Evolutionary conservation across 176 grass and related monocot genomes (phyloP), one percentile per base, ranked within the genome.

Genomic region (Oryza brachyantha): DNA sequence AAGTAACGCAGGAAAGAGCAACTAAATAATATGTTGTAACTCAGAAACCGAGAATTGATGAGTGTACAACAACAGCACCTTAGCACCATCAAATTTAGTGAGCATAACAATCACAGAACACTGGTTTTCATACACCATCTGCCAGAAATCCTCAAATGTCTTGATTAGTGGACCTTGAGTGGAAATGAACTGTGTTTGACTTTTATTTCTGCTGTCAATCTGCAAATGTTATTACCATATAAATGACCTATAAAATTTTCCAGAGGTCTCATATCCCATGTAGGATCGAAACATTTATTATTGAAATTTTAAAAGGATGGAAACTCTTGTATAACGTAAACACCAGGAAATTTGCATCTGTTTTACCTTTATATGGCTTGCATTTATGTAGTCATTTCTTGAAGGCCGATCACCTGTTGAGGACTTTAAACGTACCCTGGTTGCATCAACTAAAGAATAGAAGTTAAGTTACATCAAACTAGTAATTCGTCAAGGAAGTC

Each of bases 51-150:
- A 57, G 52, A 10, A 10, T 52, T 52, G 32, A 66, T 3, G 11
- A 71, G 24, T 29, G 24, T 72, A 64, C 29, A 58, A 71, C 3
- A 37, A 62, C 61, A 78, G 71, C 63, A 98, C 96, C 96, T 89
- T 93, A 34, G 9, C 10, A 64, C 29, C 80, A 70, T 99, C 96
- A 76, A 93, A 81, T 38, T 86, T 87, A 41, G 96, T 87, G 52
- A 95, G 62, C 96, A 99, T 99, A 73, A 99, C 92, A 72, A 99
- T 99, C 36, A 92, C 83, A 83, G 87, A 83, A 78, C 96, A 93
- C 12, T 21, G 78, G 78, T 99, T 83, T 8, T 99, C 83, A 77
- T 83, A 86, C 28, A 99, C 87, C 96, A 99, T 99, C 71, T 95
- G 84, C 96, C 96, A 99, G 73, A 99, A 99, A 93, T 99, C 88